phyloP scores from a whole-genome alignment of 306 rosid genomes.

The Cicer chorassanicum region DNA sequence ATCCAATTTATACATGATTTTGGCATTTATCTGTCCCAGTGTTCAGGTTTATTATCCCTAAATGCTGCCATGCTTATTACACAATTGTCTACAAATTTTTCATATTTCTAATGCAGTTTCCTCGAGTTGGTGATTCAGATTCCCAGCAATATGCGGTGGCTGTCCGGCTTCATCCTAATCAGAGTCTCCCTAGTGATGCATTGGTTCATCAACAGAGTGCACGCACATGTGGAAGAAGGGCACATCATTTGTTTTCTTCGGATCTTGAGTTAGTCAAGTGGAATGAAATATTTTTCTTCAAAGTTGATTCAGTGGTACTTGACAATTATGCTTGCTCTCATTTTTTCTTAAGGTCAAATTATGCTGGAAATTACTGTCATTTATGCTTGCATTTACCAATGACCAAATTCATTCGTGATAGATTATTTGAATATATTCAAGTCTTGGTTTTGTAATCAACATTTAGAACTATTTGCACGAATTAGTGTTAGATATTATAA shows the following conservation, averaged over 20 bases:
- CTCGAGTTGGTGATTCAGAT: constrained; percentile 63
- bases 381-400: constrained; percentile 30
- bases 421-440: constrained; percentile 15
- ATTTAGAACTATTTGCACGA: constrained; percentile 14
- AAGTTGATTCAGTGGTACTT: constrained; percentile 84
- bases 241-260: constrained; percentile 55
- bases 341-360: constrained; percentile 3
- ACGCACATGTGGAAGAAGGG: constrained; percentile 81
- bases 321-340: constrained; percentile 33
- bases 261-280: constrained; percentile 78
- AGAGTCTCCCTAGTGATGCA: constrained; percentile 50
- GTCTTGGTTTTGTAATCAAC: neutral
- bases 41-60: constrained; percentile 12
- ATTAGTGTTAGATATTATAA: neutral
- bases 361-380: constrained; percentile 10
- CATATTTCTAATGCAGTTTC: constrained; percentile 66
- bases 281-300: constrained; percentile 96
- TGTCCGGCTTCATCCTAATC: constrained; percentile 72
- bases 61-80: constrained; percentile 12
- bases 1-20: constrained; percentile 23
- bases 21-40: constrained; percentile 14
- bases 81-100: constrained; percentile 19
- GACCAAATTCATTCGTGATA: constrained; percentile 4
- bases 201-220: constrained; percentile 80
- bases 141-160: constrained; percentile 76